Evolutionary conservation across 164 flowering plant genomes (phyloP).

Genomic region (Sextonia rubra): DNA sequence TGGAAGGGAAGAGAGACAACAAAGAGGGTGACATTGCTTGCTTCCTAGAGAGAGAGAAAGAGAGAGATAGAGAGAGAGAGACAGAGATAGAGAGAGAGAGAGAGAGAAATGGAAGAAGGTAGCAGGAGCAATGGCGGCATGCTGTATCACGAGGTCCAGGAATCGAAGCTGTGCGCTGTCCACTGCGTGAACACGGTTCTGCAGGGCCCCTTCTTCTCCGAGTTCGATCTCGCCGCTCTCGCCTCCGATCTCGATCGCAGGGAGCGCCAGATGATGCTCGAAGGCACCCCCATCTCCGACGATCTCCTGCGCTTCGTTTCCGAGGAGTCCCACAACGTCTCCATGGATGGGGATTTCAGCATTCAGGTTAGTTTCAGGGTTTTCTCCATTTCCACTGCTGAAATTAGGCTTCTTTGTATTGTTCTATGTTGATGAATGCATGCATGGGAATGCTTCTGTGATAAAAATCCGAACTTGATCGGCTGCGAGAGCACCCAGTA

Average conservation of each 20-base stretch:
- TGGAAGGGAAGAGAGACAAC: no score
- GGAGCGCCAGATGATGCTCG: constrained; percentile 88
- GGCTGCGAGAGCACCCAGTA: no score
- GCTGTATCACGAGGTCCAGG: constrained; percentile 97
- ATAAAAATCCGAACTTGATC: no score
- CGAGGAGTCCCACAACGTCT: constrained; percentile 74
- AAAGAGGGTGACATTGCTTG: no score
- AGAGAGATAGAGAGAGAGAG: no score
- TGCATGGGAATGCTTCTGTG: no score
- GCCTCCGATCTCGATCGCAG: constrained; percentile 86
- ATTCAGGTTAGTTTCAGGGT: constrained; percentile 56
- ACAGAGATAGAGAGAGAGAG: not conserved
- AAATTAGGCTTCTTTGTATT: no score
- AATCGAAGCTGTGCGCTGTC: constrained; percentile 92
- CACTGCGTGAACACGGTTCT: constrained; percentile 95
- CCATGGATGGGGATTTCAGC: constrained; percentile 92
- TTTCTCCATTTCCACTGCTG: not conserved
- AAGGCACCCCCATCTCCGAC: constrained; percentile 29
- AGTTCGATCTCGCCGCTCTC: constrained; percentile 87
- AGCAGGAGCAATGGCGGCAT: constrained; percentile 79
- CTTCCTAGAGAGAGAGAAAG: no score
- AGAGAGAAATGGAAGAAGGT: constrained; percentile 43
- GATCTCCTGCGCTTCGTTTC: constrained; percentile 42
- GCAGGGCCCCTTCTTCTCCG: constrained; percentile 96
- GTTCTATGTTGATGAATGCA: no score